Conservation (phyloP, 768 basidiomycete genomes). For the Trichaptum fuscoviolaceum region DNA sequence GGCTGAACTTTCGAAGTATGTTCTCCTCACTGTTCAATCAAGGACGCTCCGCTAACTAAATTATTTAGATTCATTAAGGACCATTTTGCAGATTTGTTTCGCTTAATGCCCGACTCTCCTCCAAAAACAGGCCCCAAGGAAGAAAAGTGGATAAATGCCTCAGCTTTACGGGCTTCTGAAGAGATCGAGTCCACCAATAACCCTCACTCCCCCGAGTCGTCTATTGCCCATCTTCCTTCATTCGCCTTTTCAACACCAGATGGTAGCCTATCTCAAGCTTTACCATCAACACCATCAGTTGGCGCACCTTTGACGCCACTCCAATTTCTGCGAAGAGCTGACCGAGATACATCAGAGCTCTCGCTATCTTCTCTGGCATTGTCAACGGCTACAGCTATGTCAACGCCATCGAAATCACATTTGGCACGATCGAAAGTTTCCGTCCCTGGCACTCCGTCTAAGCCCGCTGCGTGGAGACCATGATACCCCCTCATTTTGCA, state of each 20-base stretch:
- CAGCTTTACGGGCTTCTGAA: conserved; percentile 55
- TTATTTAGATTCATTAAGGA: conserved; percentile 78
- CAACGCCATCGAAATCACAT: conserved; percentile 53
- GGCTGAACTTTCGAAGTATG: conserved; percentile 86
- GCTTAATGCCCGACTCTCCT: conserved; percentile 63
- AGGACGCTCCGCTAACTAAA: neutral
- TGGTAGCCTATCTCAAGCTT: conserved; percentile 39
- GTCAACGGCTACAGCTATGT: conserved; percentile 27
- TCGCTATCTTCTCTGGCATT: conserved; percentile 34
- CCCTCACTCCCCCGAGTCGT: conserved; percentile 57
- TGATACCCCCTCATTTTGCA: conserved; percentile 27
- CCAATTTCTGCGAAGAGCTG: conserved; percentile 81
- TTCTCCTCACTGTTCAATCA: conserved; percentile 9
- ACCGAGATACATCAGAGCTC: conserved; percentile 44
- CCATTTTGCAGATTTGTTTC: conserved; percentile 81
- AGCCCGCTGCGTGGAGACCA: conserved; percentile 62
- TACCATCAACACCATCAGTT: conserved; percentile 50
- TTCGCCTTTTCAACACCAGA: conserved; percentile 53
- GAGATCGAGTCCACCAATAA: conserved; percentile 34
- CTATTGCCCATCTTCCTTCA: conserved; percentile 48
- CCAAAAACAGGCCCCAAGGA: conserved; percentile 47
- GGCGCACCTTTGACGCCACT: conserved; percentile 75
- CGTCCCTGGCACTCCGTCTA: conserved; percentile 40
- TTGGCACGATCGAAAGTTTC: conserved; percentile 32
- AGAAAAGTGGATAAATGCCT: conserved; percentile 82